These are phyloP conservation scores for Arthrobotrys sphaeroides DNA, from an alignment of 2,329 filamentous ascomycete species.

Conservation along the genomic window DNA sequence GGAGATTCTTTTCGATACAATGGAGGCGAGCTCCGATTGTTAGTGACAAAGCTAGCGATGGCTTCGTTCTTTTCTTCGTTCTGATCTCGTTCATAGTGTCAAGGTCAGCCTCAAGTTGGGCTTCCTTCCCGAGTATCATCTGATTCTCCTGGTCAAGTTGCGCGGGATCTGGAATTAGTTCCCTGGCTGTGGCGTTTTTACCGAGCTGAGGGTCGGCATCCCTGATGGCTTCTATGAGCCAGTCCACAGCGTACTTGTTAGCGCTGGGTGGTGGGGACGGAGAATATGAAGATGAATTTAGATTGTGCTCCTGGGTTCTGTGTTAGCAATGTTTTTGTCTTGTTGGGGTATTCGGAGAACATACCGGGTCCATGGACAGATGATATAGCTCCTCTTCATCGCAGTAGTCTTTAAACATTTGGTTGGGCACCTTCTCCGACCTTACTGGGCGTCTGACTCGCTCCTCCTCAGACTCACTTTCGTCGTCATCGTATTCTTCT, in stretches of 20 bases:
- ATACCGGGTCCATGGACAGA: neutral
- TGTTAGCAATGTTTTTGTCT: no score
- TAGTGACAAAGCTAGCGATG: neutral
- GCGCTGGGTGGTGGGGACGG: neutral
- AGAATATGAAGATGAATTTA: neutral
- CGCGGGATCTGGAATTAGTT: neutral
- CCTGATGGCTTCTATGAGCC: neutral
- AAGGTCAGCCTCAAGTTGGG: neutral
- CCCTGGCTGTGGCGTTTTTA: neutral
- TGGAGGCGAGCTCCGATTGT: neutral
- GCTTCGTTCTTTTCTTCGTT: neutral
- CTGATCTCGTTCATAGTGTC: neutral
- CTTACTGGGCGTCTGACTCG: neutral
- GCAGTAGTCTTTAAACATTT: neutral
- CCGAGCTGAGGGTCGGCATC: neutral
- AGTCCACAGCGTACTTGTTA: neutral
- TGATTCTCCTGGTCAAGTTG: neutral
- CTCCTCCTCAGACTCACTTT: neutral
- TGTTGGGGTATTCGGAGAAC: no score
- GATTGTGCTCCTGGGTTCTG: neutral
- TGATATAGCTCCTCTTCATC: neutral
- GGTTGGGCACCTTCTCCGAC: neutral
- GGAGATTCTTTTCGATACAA: neutral
- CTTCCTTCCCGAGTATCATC: neutral
- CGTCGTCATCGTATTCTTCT: neutral